A percentile compares a stretch with the other conserved stretches of the same genome.
Conservation (phyloP, 306 rosid species). For the Leucaena leucocephala region DNA sequence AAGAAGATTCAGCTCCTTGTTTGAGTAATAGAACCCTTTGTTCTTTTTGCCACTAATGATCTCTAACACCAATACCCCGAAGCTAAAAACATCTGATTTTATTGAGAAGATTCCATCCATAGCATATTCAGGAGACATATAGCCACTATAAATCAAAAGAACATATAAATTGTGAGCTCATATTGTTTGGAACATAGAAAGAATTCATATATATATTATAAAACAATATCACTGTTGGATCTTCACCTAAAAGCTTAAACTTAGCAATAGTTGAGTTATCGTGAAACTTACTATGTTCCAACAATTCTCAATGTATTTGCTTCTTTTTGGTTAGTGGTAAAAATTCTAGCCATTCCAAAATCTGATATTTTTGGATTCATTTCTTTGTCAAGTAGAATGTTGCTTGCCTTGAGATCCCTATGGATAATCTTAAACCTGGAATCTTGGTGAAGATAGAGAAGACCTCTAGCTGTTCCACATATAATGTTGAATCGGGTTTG, state of each 20-base stretch:
- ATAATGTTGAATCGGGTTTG: slow-evolving; percentile 63
- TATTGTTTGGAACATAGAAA: not conserved
- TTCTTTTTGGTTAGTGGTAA: slow-evolving; percentile 64
- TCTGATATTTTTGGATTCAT: slow-evolving; percentile 79
- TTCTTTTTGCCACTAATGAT: slow-evolving; percentile 73
- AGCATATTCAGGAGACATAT: slow-evolving; percentile 84
- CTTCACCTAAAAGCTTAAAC: not conserved
- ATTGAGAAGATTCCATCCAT: slow-evolving; percentile 77
- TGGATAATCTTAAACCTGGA: slow-evolving; percentile 81
- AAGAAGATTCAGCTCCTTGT: slow-evolving; percentile 65
- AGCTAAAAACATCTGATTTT: slow-evolving; percentile 79
- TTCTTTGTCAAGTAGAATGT: slow-evolving; percentile 68
- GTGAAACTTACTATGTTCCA: slow-evolving; percentile 75
- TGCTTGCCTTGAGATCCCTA: slow-evolving; percentile 85
- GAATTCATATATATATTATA: no score
- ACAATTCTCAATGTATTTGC: slow-evolving; percentile 76
- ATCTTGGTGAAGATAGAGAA: slow-evolving; percentile 82
- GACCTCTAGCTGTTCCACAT: slow-evolving; percentile 75
- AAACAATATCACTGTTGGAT: not conserved
- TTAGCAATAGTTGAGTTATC: not conserved
- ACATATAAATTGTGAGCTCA: not conserved
- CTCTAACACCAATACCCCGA: slow-evolving; percentile 76
- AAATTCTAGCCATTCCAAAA: slow-evolving; percentile 85
- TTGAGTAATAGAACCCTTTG: slow-evolving; percentile 57
- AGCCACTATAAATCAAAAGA: slow-evolving; percentile 54